Evolutionary conservation across 768 basidiomycete genomes (phyloP).

Genomic region (Tricholoma flavovirens): DNA sequence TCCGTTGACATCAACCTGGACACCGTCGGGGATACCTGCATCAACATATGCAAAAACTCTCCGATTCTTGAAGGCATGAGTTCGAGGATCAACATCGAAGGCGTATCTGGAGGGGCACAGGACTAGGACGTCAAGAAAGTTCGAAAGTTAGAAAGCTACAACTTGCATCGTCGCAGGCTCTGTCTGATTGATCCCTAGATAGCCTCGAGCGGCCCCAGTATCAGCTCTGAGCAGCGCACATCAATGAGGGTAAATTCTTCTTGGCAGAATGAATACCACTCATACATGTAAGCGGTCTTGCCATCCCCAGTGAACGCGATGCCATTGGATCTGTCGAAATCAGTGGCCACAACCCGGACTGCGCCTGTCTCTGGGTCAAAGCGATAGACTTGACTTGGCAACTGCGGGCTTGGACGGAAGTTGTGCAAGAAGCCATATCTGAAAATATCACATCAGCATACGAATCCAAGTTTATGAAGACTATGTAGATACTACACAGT

Average conservation of each 20-base stretch:
- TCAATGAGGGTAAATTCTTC: background rate
- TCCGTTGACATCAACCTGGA: constrained; percentile 56
- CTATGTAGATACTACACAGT: constrained; percentile 38
- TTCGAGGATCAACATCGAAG: constrained; percentile 57
- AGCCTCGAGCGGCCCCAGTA: constrained; percentile 42
- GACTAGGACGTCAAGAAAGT: background rate
- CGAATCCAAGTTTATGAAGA: background rate
- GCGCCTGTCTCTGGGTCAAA: constrained; percentile 61
- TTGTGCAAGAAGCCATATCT: constrained; percentile 62
- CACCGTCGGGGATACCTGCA: constrained; percentile 61
- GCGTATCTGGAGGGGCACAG: constrained; percentile 42
- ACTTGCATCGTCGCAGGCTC: constrained; percentile 64
- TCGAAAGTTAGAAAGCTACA: background rate
- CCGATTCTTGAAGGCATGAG: constrained; percentile 51
- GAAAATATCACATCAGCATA: background rate
- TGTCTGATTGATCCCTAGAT: constrained; percentile 47
- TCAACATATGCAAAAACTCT: constrained; percentile 65
- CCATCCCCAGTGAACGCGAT: constrained; percentile 69
- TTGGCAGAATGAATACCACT: background rate
- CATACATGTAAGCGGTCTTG: constrained; percentile 56
- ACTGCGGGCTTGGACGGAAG: constrained; percentile 59
- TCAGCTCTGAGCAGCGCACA: constrained; percentile 34
- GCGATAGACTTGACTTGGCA: constrained; percentile 76
- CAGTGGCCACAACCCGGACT: constrained; percentile 70
- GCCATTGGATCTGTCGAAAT: constrained; percentile 70